Evolutionary conservation across 371 early-diverging fungal species (phyloP).

Genomic region (Dichotomocladium elegans): DNA sequence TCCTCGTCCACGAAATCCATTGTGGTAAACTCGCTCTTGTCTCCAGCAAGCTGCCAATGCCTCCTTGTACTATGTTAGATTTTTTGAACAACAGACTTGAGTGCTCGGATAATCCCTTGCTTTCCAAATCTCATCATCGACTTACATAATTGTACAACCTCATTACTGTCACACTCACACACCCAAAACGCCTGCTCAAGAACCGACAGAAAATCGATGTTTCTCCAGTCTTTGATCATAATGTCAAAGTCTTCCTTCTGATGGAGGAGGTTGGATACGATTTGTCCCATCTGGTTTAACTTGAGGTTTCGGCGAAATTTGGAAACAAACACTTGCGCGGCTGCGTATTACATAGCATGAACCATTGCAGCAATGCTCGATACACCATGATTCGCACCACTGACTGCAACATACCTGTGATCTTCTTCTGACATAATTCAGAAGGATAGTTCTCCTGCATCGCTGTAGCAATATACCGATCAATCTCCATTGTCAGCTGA

Average conservation of each 20-base stretch:
- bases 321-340: conserved; percentile 48
- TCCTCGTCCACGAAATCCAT: conserved; percentile 45
- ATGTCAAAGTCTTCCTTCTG: conserved; percentile 18
- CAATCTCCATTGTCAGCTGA: conserved; percentile 40
- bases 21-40: conserved; percentile 24
- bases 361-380: background rate
- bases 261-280: conserved; percentile 34
- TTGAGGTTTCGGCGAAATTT: conserved; percentile 51
- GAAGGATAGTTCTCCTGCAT: conserved; percentile 24
- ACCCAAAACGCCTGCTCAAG: conserved; percentile 54
- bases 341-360: conserved; percentile 10
- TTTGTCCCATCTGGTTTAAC: conserved; percentile 50
- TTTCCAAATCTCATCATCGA: background rate
- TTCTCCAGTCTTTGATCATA: conserved; percentile 50
- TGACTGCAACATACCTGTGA: too few relatives aligned
- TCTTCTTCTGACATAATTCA: conserved; percentile 27
- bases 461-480: conserved; percentile 20
- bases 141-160: conserved; percentile 37
- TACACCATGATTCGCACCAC: conserved; percentile 15
- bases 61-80: conserved; percentile 33
- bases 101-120: background rate
- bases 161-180: conserved; percentile 40
- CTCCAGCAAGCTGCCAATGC: conserved; percentile 31
- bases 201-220: conserved; percentile 44
- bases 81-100: background rate